A percentile compares a stretch with the other conserved stretches of the same genome.
These are phyloP conservation scores for Trypanosoma rangeli DNA, from an alignment of 208 protist genomes.

Conservation along the genomic window DNA sequence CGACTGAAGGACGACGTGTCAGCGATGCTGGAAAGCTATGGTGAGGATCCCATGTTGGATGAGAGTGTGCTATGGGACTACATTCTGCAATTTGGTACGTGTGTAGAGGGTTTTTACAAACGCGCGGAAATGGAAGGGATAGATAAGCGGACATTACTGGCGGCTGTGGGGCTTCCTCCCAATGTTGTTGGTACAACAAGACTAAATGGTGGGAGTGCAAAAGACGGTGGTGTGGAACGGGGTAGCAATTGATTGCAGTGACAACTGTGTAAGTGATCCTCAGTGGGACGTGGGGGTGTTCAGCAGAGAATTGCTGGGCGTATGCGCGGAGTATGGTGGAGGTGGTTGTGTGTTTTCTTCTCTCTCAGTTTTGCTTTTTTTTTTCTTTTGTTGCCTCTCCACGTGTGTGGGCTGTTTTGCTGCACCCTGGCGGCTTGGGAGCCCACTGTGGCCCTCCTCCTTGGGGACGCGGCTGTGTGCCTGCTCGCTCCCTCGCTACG, in stretches of 20 bases:
- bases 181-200: neutral
- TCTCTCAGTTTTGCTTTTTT: conserved; percentile 6
- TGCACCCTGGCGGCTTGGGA: too few relatives aligned
- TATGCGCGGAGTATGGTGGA: neutral
- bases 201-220: neutral
- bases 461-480: too few relatives aligned
- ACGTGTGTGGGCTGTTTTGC: too few relatives aligned
- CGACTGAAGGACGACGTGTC: conserved; percentile 65
- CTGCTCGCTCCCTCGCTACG: too few relatives aligned
- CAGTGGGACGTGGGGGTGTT: neutral
- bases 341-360: too few relatives aligned
- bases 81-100: conserved; percentile 52
- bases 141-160: conserved; percentile 17
- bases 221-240: neutral
- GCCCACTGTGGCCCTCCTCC: too few relatives aligned
- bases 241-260: neutral
- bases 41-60: conserved; percentile 63
- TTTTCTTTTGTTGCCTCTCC: conserved; percentile 9
- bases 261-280: neutral
- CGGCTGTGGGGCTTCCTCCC: conserved; percentile 9
- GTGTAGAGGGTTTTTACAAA: conserved; percentile 45
- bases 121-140: conserved; percentile 24
- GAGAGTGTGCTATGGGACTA: conserved; percentile 65
- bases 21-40: conserved; percentile 68
- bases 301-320: neutral